Percentiles rank a stretch among this genome's conserved stretches.
Conservation (phyloP, 2,329 filamentous ascomycete species). For the Scedosporium apiospermum region DNA sequence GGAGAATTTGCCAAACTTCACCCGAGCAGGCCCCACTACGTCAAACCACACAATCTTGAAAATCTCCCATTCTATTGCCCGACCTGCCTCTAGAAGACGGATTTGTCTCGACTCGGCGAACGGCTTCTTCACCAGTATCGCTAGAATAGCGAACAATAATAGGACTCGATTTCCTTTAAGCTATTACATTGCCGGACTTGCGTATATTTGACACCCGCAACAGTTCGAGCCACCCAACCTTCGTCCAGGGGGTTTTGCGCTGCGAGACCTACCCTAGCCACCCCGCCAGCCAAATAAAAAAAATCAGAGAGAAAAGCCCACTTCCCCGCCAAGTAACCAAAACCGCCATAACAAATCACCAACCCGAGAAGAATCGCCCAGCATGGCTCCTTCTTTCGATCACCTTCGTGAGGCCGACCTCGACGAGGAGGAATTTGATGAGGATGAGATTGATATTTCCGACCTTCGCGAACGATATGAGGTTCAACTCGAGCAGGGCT, state of each 20-base stretch:
- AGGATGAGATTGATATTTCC: conserved; percentile 90
- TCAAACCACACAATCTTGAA: conserved; percentile 7
- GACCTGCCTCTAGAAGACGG: not conserved
- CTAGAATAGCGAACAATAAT: not conserved
- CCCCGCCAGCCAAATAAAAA: conserved; percentile 1
- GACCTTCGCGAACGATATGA: conserved; percentile 92
- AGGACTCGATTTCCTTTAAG: not conserved
- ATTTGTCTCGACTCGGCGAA: not conserved
- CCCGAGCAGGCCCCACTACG: conserved; percentile 5
- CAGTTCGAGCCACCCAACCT: not conserved
- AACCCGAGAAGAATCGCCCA: conserved; percentile 7
- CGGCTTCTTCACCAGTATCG: not conserved
- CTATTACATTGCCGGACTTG: not conserved
- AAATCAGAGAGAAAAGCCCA: conserved; percentile 6
- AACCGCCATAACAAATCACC: conserved; percentile 13
- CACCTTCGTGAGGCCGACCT: conserved; percentile 86
- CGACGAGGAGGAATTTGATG: conserved; percentile 75
- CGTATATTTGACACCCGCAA: not conserved
- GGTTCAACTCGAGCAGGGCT: conserved; percentile 88
- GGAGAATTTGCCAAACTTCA: conserved; percentile 4
- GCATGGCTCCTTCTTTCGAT: conserved; percentile 88
- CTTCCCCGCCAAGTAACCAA: conserved; percentile 6
- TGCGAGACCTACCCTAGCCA: not conserved
- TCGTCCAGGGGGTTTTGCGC: not conserved
- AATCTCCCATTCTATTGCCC: conserved; percentile 1